phyloP scores from a whole-genome alignment of 2,329 filamentous ascomycete genomes.

The Penicillium sp. region DNA sequence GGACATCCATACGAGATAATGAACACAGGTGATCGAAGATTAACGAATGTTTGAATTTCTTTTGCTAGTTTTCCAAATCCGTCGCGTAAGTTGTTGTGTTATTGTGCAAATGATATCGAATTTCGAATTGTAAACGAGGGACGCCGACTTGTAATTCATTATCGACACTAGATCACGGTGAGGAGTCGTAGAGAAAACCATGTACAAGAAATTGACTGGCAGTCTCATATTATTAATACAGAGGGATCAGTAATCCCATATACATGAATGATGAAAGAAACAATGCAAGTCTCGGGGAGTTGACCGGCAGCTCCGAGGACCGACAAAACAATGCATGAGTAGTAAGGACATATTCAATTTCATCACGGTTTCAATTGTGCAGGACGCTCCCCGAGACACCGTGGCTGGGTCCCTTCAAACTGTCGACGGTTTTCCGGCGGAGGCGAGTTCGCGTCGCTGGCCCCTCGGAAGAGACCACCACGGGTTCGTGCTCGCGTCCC shows the following conservation, averaged over 20 bases:
- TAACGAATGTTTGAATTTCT: not conserved
- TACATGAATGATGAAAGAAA: conserved; percentile 20
- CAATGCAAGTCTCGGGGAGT: conserved; percentile 24
- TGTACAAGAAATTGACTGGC: conserved; percentile 27
- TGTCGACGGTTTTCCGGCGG: conserved; percentile 39
- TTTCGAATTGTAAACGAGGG: not conserved
- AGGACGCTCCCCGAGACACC: conserved; percentile 42
- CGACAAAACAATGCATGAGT: conserved; percentile 16
- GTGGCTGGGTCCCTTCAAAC: conserved; percentile 37
- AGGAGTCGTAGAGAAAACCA: conserved; percentile 18
- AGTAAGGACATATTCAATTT: conserved; percentile 13
- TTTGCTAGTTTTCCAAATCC: not conserved
- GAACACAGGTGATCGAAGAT: no score
- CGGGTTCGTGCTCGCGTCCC: conserved; percentile 21
- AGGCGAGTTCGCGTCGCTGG: conserved; percentile 31
- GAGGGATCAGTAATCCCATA: conserved; percentile 20
- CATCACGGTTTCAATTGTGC: conserved; percentile 29
- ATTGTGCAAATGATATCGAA: not conserved
- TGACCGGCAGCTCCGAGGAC: conserved; percentile 33
- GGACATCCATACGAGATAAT: no score
- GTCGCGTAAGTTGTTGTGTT: not conserved
- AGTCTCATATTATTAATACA: conserved; percentile 37
- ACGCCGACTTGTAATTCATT: conserved; percentile 13
- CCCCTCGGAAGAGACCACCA: conserved; percentile 27
- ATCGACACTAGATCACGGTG: conserved; percentile 22